Base-by-base conservation (phyloP, 2,329 filamentous ascomycete species). In the Elsinoe fawcettii region DNA sequence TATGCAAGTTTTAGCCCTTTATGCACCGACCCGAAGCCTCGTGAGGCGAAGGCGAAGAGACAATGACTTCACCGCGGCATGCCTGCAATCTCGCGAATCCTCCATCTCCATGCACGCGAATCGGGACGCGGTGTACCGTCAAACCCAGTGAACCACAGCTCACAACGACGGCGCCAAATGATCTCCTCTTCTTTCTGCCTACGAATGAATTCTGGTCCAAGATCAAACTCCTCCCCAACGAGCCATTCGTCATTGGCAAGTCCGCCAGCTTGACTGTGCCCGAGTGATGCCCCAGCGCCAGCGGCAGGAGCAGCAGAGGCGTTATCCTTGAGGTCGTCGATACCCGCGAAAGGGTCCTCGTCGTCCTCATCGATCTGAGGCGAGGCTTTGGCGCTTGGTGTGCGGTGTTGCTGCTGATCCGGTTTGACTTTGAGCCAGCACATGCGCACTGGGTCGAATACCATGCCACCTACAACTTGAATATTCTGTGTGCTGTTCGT, bases 361-460 rank as follows among this genome's bases (percentile, higher is more conserved):
- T 95, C 88, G 14, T 95, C 89, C 46, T 92, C 87, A 20, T 84
- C 86, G 58, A 88, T 82, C 59, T 75, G 72, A 3, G 77, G 73
- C 7, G 72, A 69, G 12, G 51, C 54, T 68, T 68, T 34, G 59
- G 69, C 59, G 66, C 71, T 63, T 63, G 70, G 59, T 54, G 61
- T 77, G 5, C 37, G 41, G 11, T 56, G 39, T n/a, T n/a, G 20
- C 23, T 55, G 53, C 27, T 56, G 54, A 58, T 69, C 68, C 25
- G 67, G 62, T 25, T 59, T 59, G 60, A 93, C 77, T 71, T 96
- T 96, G 58, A 97, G 80, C 93, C 93, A 99, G 70, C 90, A 95
- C 92, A 99, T 97, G 65, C 89, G 89, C 61, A 90, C 86, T 2
- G 93, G 93, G 68, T 99, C 93, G 69, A 97, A 99, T 8, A 97